Conservation (phyloP, 805 yeast genomes). For the Pichia ethanolica region DNA sequence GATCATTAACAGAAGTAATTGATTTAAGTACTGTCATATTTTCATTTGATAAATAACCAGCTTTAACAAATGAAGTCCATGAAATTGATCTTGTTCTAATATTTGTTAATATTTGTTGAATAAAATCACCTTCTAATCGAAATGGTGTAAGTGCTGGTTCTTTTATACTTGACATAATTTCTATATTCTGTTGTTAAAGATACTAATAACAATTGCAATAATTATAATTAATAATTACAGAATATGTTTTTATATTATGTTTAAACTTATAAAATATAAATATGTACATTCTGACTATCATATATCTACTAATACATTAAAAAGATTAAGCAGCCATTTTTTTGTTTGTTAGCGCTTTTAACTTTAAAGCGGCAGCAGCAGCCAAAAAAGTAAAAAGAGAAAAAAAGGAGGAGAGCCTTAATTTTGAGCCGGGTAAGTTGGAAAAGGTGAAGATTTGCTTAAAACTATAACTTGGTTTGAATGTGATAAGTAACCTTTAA, state of each 20-base stretch:
- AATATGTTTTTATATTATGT: too few relatives aligned
- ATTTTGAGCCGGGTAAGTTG: not conserved
- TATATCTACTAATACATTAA: not conserved
- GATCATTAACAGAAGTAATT: slow-evolving; percentile 4
- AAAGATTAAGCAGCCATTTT: not conserved
- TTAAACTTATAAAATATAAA: too few relatives aligned
- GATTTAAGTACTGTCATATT: slow-evolving; percentile 46
- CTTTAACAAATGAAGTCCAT: slow-evolving; percentile 85
- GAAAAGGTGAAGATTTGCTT: not conserved
- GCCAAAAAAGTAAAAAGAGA: not conserved
- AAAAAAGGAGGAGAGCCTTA: not conserved
- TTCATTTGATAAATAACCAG: slow-evolving; percentile 54
- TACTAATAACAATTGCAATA: too few relatives aligned
- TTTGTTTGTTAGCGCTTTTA: too few relatives aligned
- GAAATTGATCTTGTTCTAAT: slow-evolving; percentile 78
- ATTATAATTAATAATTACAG: too few relatives aligned
- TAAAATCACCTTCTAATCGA: slow-evolving; percentile 53
- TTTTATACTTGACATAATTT: slow-evolving; percentile 3
- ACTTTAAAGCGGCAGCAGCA: not conserved
- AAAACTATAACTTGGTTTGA: slow-evolving; percentile 2
- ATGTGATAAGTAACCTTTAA: slow-evolving; percentile 6
- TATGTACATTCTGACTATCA: not conserved
- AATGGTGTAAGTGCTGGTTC: slow-evolving; percentile 24
- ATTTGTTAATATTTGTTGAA: slow-evolving; percentile 57
- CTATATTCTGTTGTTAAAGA: not conserved